Percentiles rank a stretch among this genome's conserved stretches.
Conservation (phyloP, 257 asterid genomes). For the Solanum phureja region DNA sequence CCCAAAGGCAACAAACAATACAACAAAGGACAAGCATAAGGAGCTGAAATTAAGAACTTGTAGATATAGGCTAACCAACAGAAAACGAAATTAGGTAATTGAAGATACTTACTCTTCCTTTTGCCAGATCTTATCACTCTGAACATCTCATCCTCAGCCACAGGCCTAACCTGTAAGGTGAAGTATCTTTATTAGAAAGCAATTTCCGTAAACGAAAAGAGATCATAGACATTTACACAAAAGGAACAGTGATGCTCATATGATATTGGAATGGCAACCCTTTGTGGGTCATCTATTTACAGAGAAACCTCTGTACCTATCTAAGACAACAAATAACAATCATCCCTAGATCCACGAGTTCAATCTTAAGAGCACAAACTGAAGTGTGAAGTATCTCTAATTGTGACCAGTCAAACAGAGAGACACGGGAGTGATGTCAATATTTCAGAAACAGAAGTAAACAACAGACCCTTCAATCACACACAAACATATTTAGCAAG, state of each 20-base stretch:
- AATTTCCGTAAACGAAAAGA: not conserved
- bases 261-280: not conserved
- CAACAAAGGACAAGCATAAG: not conserved
- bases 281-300: not conserved
- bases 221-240: not conserved
- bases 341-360: not conserved
- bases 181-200: not conserved
- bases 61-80: not conserved
- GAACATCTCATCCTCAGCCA: constrained; percentile 99
- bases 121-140: constrained; percentile 90
- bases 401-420: not conserved
- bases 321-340: not conserved
- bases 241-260: not conserved
- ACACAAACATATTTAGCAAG: not conserved
- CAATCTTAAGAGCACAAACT: not conserved
- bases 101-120: constrained; percentile 67
- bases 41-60: not conserved
- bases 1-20: not conserved
- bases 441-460: not conserved
- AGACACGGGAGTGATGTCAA: not conserved
- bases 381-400: not conserved
- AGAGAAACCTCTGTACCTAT: not conserved
- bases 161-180: constrained; percentile 69
- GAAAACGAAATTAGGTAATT: not conserved
- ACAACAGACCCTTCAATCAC: not conserved